Evolutionary conservation across 2,329 filamentous ascomycete genomes (phyloP).

Genomic region (Fusarium subglutinans): DNA sequence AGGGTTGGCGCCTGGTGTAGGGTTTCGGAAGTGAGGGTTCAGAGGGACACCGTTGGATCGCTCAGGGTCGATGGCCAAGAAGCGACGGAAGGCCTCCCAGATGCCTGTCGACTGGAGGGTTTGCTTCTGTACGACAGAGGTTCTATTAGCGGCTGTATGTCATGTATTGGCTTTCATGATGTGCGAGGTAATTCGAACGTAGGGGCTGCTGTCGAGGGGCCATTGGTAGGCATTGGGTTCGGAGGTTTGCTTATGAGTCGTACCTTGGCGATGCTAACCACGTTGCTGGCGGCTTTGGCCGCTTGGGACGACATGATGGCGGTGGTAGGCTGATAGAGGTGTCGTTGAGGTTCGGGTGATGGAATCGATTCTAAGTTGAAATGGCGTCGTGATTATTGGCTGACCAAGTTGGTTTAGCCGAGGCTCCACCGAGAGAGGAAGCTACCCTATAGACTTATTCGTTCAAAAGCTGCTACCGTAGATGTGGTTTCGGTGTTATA

Average conservation of each 20-base stretch:
- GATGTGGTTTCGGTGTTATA: neutral
- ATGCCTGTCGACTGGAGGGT: constrained; percentile 89
- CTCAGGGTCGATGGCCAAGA: constrained; percentile 83
- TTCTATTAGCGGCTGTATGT: constrained; percentile 33
- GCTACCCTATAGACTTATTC: constrained; percentile 27
- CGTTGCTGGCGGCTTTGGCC: constrained; percentile 63
- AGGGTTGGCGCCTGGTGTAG: constrained; percentile 63
- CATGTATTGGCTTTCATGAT: constrained; percentile 6
- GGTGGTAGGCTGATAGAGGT: constrained; percentile 31
- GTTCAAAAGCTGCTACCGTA: neutral
- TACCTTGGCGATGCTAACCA: constrained; percentile 69
- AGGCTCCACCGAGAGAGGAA: constrained; percentile 32
- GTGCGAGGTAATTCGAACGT: constrained; percentile 28
- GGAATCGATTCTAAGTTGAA: constrained; percentile 43
- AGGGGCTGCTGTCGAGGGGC: constrained; percentile 8
- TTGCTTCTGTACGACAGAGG: constrained; percentile 77
- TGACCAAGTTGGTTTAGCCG: constrained; percentile 38
- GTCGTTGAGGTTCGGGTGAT: constrained; percentile 42
- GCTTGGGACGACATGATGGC: constrained; percentile 70
- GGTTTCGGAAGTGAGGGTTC: constrained; percentile 92
- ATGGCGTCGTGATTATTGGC: constrained; percentile 44
- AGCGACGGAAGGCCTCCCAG: constrained; percentile 83
- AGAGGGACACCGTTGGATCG: constrained; percentile 92
- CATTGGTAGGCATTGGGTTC: constrained; percentile 35
- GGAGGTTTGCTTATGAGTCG: constrained; percentile 25